These are phyloP conservation scores for Omphalotus olearius DNA, from an alignment of 1,284 basidiomycete genomes.

Conservation along the genomic window DNA sequence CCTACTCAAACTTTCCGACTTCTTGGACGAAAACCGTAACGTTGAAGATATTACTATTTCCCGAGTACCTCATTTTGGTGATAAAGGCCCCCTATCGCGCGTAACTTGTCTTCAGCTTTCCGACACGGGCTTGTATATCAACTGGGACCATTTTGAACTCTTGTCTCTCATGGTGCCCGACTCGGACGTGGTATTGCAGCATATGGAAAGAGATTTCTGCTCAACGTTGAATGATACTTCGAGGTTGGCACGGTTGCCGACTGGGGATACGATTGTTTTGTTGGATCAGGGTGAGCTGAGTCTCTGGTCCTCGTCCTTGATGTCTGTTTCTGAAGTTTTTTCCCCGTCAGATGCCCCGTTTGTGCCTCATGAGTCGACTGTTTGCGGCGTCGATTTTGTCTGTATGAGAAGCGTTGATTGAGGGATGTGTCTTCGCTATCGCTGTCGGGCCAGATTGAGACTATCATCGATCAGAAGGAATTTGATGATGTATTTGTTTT, in stretches of 20 bases:
- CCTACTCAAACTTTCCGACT: slow-evolving; percentile 25
- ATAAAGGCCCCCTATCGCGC: slow-evolving; percentile 26
- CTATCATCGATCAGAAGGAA: too few relatives aligned
- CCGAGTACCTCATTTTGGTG: slow-evolving; percentile 34
- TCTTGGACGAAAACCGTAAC: not conserved
- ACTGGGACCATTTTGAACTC: slow-evolving; percentile 33
- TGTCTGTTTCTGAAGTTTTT: not conserved
- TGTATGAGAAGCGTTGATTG: not conserved
- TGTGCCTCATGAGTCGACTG: not conserved
- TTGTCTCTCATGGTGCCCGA: not conserved
- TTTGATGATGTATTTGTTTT: too few relatives aligned
- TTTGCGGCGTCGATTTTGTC: slow-evolving; percentile 5
- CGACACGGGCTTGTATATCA: slow-evolving; percentile 45
- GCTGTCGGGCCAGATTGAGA: too few relatives aligned
- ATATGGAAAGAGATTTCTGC: not conserved
- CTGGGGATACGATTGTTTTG: slow-evolving; percentile 4
- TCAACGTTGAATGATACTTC: not conserved
- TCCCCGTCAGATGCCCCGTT: slow-evolving; percentile 1
- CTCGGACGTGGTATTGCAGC: not conserved
- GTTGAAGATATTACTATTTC: slow-evolving; percentile 24
- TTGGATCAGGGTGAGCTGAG: slow-evolving; percentile 1
- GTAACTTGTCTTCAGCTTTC: slow-evolving; percentile 58
- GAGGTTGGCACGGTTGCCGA: slow-evolving; percentile 1
- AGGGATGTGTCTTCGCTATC: too few relatives aligned
- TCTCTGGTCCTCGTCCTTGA: not conserved